Evolutionary conservation across 1,284 basidiomycete species (phyloP), one percentile per base, ranked within the genome.

Genomic region (Ustilago hordei): DNA sequence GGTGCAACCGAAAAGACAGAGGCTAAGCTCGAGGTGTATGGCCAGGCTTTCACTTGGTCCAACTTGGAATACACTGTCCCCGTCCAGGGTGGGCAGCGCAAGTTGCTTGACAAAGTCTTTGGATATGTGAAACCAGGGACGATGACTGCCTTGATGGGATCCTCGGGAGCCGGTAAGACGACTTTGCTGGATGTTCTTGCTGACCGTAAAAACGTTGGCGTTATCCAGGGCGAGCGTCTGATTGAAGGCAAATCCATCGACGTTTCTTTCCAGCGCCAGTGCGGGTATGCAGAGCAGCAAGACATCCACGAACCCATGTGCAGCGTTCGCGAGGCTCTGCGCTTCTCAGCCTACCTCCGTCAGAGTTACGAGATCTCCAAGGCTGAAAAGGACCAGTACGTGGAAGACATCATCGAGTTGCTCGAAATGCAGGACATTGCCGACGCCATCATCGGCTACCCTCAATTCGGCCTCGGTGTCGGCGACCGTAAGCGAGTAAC

Each of bases 291-390:
- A 39, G 92, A 94, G 83, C 93, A 95, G 87, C 91, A 92, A 90
- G 94, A 95, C 81, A 78, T 85, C 36, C 94, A 95, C 85, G 93
- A 94, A 86, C 92, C 90, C 71, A 94, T 92, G 12, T 90, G 93
- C 6, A 90, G 92, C 8, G 94, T 96, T 8, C 90, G 93, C 34
- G 94, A 97, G 82, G 93, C 94, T 0, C 87, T 97, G 0, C 87
- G 90, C 28, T 95, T 95, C 87, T 93, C 92, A 9, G 94, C 94
- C 0, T 88, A 91, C 72, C 88, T 96, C 7, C 91, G 94, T 32
- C 94, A 95, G 82, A 92, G 93, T 2, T 87, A 88, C 8, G 88
- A 88, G 8, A 90, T 94, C 4, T 88, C 93, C 0, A 86, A 88
- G 28, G 87, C 86, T 1, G 94, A 95, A 86, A 95, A 95, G 86